These are phyloP conservation scores for Pholiota conissans DNA, from an alignment of 768 basidiomycete genomes.

Conservation along the genomic window DNA sequence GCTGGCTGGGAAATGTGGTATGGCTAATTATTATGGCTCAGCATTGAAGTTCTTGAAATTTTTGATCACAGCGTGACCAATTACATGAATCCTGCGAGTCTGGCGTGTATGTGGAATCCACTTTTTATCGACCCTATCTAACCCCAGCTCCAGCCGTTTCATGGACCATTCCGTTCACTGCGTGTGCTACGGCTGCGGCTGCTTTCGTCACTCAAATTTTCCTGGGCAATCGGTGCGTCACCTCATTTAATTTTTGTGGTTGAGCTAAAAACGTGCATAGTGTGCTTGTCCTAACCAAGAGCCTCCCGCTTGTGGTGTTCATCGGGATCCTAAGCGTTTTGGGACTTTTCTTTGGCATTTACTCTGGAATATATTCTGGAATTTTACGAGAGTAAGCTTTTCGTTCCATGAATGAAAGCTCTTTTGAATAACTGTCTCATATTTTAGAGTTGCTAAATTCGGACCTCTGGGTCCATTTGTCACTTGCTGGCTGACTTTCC, in stretches of 20 bases:
- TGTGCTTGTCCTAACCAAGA: constrained; percentile 37
- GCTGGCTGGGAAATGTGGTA: constrained; percentile 34
- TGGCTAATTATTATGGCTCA: background rate
- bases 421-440: too few species aligned
- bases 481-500: constrained; percentile 47
- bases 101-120: constrained; percentile 26
- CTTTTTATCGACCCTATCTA: background rate
- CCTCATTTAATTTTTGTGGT: background rate
- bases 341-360: constrained; percentile 43
- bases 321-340: constrained; percentile 37
- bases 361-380: constrained; percentile 42
- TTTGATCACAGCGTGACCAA: constrained; percentile 38
- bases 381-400: constrained; percentile 35
- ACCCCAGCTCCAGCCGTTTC: constrained; percentile 28
- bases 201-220: constrained; percentile 53
- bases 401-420: too few species aligned
- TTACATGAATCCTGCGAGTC: constrained; percentile 35
- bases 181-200: constrained; percentile 43
- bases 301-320: constrained; percentile 29
- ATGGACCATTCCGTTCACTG: constrained; percentile 56
- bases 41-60: background rate
- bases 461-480: constrained; percentile 40
- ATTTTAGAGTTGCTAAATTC: constrained; percentile 40
- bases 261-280: constrained; percentile 16
- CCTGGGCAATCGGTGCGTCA: constrained; percentile 42